Base-by-base conservation (phyloP, 225 moss, liverwort and hornwort genomes). In the Sphagnum tenellum region DNA sequence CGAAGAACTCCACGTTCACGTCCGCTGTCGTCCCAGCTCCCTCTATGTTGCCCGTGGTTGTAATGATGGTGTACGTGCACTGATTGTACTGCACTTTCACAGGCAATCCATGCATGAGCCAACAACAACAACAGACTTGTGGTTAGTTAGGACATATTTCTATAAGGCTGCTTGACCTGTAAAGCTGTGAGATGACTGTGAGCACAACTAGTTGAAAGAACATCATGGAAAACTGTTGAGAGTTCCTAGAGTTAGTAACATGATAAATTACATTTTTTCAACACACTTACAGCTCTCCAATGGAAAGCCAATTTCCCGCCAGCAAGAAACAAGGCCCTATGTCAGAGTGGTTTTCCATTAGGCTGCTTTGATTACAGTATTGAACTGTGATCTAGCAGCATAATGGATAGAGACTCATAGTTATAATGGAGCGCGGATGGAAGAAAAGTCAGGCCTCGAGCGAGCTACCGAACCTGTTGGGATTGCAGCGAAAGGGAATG, bases 1-100 rank as follows among this genome's bases (percentile, higher is more conserved):
- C 75, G 51, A 76, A 81, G n/a, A 89, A 86, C 71, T 89, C 86
- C 52, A 73, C 86, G 49, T 86, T 89, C 65, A 89, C 89, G 55
- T 89, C 83, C 2, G 86, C 89, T 9, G 74, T 74, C 0, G 89
- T 89, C 55, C 74, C 89, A 2, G 76, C 89, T 46, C 74, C 71
- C 9, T 75, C 77, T 13, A 89, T 83, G 54, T 77, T 73, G 29
- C 89, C 86, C 29, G 89, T 89, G 63, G 70, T 82, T 45, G 86
- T 81, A 4, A 75, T 69, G 0, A 86, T 75, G 49, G 86, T 89
- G 60, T 86, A 89, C 44, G 89, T 83, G 76, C 86, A 86, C 65
- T 82, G 80, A 60, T 89, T 85, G 60, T 76, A 64, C 81, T 85
- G 84, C 64, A 56, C 72, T 52, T 46, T 44, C 14, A 13, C 14